A percentile compares a stretch with the other conserved stretches of the same genome.
Evolutionary conservation across 208 protist genomes (phyloP).

Genomic region (Acanthamoeba lenticulata): DNA sequence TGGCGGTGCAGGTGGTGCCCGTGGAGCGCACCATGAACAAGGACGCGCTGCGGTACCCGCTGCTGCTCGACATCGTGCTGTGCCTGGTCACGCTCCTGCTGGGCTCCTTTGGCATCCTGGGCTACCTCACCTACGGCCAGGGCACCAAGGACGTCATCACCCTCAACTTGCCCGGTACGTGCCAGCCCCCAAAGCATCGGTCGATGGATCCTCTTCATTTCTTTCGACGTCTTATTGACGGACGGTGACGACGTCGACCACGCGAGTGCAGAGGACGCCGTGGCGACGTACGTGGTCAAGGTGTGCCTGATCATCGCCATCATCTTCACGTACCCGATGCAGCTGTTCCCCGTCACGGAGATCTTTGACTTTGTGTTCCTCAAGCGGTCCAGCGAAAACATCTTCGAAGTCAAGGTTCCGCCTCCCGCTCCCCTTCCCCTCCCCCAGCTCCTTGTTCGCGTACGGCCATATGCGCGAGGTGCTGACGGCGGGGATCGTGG

Average conservation of each 20-base stretch:
- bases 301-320: slow-evolving; percentile 60
- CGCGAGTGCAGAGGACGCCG: not conserved
- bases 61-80: not conserved
- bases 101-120: slow-evolving; percentile 48
- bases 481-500: not conserved
- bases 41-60: not conserved
- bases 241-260: not conserved
- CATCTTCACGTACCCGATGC: slow-evolving; percentile 57
- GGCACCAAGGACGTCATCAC: slow-evolving; percentile 52
- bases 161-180: not conserved
- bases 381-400: not conserved
- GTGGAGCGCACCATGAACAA: slow-evolving; percentile 49
- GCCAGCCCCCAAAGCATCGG: not conserved
- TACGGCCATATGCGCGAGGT: not conserved
- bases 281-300: not conserved
- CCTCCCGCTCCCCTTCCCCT: not conserved
- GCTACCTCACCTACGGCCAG: not conserved
- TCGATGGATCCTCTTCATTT: too few species aligned
- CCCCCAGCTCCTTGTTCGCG: not conserved
- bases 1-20: not conserved
- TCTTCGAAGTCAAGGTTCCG: not conserved
- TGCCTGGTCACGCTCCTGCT: slow-evolving; percentile 32
- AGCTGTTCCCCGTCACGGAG: slow-evolving; percentile 58
- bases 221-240: not conserved
- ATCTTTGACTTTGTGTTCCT: slow-evolving; percentile 21